Base-by-base conservation (phyloP, 2,329 filamentous ascomycete species). In the Alternaria sp. region DNA sequence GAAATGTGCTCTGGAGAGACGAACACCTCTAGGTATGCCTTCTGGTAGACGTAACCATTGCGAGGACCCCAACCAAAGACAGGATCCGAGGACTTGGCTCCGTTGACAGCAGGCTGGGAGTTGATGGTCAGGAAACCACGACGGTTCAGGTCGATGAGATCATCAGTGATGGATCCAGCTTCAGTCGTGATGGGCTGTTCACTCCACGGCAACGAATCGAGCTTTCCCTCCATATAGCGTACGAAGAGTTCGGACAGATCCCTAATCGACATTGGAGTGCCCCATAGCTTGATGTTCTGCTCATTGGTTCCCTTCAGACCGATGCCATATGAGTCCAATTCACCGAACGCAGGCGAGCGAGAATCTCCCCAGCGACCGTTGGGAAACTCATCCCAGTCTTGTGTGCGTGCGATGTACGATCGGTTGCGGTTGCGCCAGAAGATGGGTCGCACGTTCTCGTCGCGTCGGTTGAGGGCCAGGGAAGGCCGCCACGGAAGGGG, bases 301-400 rank as follows among this genome's bases (percentile, higher is more conserved):
- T 97, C 94, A 78, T 97, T 99, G 55, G 93, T 96, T 28, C 96
- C 96, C 71, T 95, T 96, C 72, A 99, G 83, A 47, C 94, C 94
- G 73, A 98, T 93, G 46, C 94, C 95, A 76, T 99, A 98, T 9
- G 93, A 90, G 81, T 98, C 95, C 56, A 98, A 85, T 81, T 97
- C 94, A 75, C 96, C 96, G 76, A 97, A 99, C 55, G 96, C 96
- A 65, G 96, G 96, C 62, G 95, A 98, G 68, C 96, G 89, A 56
- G 94, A 95, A 81, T 99, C 96, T 82, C 96, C 96, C 96, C 96
- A 99, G 80, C 96, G 92, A 50, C 96, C 96, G 84, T 99, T 99
- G 60, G 96, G 96, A 74, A 97, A 99, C 80, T 99, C 96, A 75
- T 99, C 96, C 96, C 96, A 99, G 72, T 97, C 95, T 78, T 97